Base-by-base conservation (phyloP, 1,284 basidiomycete species). In the Schizopora paradoxa region DNA sequence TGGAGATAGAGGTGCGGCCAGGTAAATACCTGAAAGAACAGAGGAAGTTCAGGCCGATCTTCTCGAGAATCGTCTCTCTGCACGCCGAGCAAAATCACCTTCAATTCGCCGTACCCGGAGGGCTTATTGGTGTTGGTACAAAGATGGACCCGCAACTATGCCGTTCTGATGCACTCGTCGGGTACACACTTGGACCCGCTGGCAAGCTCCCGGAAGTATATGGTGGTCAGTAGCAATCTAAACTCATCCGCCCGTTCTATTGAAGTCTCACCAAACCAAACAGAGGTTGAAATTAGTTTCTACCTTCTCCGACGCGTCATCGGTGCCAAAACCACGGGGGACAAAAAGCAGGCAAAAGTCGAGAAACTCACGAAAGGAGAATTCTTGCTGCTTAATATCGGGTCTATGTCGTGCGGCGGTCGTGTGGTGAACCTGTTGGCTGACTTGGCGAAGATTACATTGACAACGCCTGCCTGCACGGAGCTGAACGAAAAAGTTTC, bases 271-370 rank as follows among this genome's bases (percentile, higher is more conserved):
- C 16, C 11, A 8, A 21, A 25, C 5, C 23, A 4, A 48, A 6
- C 51, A 88, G 87, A 89, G 64, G 74, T 95, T 41, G 91, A 95
- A 66, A 93, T 94, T 65, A 89, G 82, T 60, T 69, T 94, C 54
- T 96, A 95, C 82, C 73, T 96, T 37, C 83, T 96, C 37, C 88
- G 96, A 53, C 82, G 96, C 54, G 69, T 99, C 51, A 79, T 99
- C n/a, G 95, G 95, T 67, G 96, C 98, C 56, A 94, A 95, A 67
- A 29, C 48, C 8, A 92, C 91, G 22, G 94, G 97, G 66, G 95
- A 97, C 70, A 95, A 94, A 73, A 98, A 98, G 67, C 91, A 95
- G 66, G 96, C 95, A 39, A 98, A 92, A 66, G 92, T 94, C 22
- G 75, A 88, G 44, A 98, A 97, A 67, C 76, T 98, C 39, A 77